Evolutionary conservation across 331 rosid genomes (phyloP), one percentile per base, ranked within the genome.

Genomic region (Prunus yedoensis): DNA sequence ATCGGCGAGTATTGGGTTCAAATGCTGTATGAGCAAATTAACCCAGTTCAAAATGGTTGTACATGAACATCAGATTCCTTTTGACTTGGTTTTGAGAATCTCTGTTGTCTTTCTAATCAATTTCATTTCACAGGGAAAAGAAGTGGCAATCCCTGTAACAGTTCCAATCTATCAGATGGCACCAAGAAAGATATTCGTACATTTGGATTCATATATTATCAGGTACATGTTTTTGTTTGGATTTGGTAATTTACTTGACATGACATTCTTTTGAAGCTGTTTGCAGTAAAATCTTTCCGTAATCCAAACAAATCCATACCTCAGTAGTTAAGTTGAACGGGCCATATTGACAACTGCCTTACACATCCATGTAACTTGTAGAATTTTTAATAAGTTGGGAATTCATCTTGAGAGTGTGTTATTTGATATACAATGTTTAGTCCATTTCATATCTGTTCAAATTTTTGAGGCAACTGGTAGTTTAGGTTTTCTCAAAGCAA

Each of bases 1-100:
- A 73, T 79, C 3, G 78, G 83, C 17, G 83, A 79, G 63, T 66
- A 79, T 58, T 79, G 83, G 83, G 73, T 79, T 15, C 78, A 73
- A 32, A 73, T 79, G 82, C 45, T 78, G 74, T 66, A 66, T 59
- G 78, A 73, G 13, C 68, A 25, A 63, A 78, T 57, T 65, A 79
- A 66, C 28, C 60, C 83, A 58, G 20, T 66, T 30, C 63, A 52
- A 45, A 50, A 64, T 68, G 70, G 75, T 41, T 46, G 82, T 78
- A 45, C 3, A 70, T 20, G 14, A 60, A 50, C 51, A 20, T 52
- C 50, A 43, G 66, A 28, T 35, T 54, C 27, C 64, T 9, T 38
- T 20, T 3, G 28, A 32, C 11, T 52, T 23, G 15, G 43, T 74
- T 43, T 8, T 43, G 27, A 35, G 32, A 9, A 10, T 8, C 64